Evolutionary conservation across 2,329 filamentous ascomycete genomes (phyloP), one percentile per base, ranked within the genome.

Genomic region (Dothideomycetes sp.): DNA sequence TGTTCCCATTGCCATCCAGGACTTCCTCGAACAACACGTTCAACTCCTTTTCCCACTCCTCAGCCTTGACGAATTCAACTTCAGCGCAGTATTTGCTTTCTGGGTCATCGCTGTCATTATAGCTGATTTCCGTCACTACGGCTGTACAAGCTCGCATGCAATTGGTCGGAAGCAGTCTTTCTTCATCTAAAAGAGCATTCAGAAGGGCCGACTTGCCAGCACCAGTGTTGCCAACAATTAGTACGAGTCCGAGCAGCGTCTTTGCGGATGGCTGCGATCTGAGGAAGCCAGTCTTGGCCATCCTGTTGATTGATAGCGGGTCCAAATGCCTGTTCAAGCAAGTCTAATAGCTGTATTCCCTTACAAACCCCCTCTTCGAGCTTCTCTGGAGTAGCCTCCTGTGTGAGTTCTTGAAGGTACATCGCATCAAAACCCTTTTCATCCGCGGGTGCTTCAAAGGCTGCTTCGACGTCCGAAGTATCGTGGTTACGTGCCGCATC

Each of bases 91-190:
- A 80, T 42, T 51, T 60, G 5, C 47, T 47, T 4, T 34, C 37
- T 0, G 60, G 53, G 4, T 66, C 52, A 0, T 61, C 50, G 5
- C 58, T 65, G 17, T 64, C 12, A 37, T 79, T 79, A 54, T 65
- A 79, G 0, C 67, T 68, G 1, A 81, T 65, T 48, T 80, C 75
- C 0, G 75, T 80, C 1, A 77, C 66, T 0, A 74, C 71, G 0
- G 75, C 73, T 0, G 76, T 81, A 41, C 75, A 79, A 1, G 76
- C 75, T 19, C 72, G 59, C 67, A 79, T 73, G 50, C 74, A 74
- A 46, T 72, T 73, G 0, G 70, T 75, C 0, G 69, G 67, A 0
- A 65, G 63, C 12, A 74, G 56, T n/a, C 68, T 62, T 45, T 79
- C 73, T 47, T 80, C 72, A 19, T 79, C 73, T 0, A 80, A 60